Evolutionary conservation across 2,329 filamentous ascomycete species (phyloP).

Genomic region (Ophiostoma montium): DNA sequence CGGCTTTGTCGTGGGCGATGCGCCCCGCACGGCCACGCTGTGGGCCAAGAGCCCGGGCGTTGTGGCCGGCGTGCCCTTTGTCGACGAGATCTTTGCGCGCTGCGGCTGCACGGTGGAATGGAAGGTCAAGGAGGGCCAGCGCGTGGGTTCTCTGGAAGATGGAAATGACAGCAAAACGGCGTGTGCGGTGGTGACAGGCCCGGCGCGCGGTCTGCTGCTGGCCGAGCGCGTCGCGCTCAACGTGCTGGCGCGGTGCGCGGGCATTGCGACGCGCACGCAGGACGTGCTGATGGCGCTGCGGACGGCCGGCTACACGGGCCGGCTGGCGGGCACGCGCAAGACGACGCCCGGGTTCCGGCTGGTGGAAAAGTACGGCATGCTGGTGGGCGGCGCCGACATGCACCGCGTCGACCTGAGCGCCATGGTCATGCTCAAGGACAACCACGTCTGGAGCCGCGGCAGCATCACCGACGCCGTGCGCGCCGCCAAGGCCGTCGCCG

Average conservation of each 20-base stretch:
- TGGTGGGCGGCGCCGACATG: conserved; percentile 81
- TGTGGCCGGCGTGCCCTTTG: conserved; percentile 85
- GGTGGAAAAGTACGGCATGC: conserved; percentile 96
- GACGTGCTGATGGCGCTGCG: conserved; percentile 41
- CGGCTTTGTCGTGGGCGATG: conserved; percentile 83
- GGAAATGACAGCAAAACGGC: conserved; percentile 22
- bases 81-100: conserved; percentile 84
- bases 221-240: conserved; percentile 91
- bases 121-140: conserved; percentile 63
- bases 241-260: conserved; percentile 77
- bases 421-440: conserved; percentile 99
- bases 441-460: conserved; percentile 86
- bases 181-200: conserved; percentile 73
- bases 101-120: conserved; percentile 85
- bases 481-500: conserved; percentile 70
- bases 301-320: conserved; percentile 61
- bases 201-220: conserved; percentile 67
- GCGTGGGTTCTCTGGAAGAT: conserved; percentile 38
- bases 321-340: conserved; percentile 88
- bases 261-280: conserved; percentile 60
- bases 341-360: conserved; percentile 91
- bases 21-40: conserved; percentile 47
- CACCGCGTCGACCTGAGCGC: conserved; percentile 82
- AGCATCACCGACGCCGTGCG: conserved; percentile 76
- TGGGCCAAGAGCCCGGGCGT: conserved; percentile 63